Evolutionary conservation across 257 asterid genomes (phyloP).

Genomic region (Solanum ahanhuiri): DNA sequence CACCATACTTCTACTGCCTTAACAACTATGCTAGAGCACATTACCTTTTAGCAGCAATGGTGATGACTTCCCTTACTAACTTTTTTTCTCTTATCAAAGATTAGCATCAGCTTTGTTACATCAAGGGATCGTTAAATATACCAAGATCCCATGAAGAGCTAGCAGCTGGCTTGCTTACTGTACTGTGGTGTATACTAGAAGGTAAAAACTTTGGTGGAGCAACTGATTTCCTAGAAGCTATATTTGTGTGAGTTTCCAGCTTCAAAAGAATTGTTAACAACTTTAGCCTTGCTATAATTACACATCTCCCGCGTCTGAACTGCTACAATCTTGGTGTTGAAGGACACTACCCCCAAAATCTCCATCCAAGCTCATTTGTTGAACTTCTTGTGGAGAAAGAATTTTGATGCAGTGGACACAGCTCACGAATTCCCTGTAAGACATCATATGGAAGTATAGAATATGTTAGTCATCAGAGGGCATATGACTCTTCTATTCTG

Average conservation of each 20-base stretch:
- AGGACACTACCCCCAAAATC: slow-evolving; percentile 54
- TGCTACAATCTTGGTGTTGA: slow-evolving; percentile 78
- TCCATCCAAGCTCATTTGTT: slow-evolving; percentile 92
- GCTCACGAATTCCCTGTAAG: slow-evolving; percentile 77
- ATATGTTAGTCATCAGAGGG: neutral
- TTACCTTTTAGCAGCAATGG: neutral
- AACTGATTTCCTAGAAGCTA: neutral
- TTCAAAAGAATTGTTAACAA: slow-evolving; percentile 2
- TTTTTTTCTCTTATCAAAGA: neutral
- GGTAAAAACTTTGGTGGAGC: neutral
- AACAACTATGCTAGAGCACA: neutral
- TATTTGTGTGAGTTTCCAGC: neutral
- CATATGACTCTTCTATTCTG: neutral
- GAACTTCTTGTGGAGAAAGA: slow-evolving; percentile 93
- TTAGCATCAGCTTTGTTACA: neutral
- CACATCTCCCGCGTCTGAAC: slow-evolving; percentile 66
- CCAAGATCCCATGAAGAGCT: slow-evolving; percentile 4
- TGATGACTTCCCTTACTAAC: neutral
- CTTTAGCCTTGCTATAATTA: slow-evolving; percentile 18
- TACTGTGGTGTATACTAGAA: neutral
- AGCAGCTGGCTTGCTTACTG: neutral
- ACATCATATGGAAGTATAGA: neutral
- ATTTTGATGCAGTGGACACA: slow-evolving; percentile 86
- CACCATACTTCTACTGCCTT: neutral
- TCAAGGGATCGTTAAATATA: neutral